These are phyloP conservation scores for Heteromeles arbutifolia DNA, from an alignment of 306 rosid species.

Conservation along the genomic window DNA sequence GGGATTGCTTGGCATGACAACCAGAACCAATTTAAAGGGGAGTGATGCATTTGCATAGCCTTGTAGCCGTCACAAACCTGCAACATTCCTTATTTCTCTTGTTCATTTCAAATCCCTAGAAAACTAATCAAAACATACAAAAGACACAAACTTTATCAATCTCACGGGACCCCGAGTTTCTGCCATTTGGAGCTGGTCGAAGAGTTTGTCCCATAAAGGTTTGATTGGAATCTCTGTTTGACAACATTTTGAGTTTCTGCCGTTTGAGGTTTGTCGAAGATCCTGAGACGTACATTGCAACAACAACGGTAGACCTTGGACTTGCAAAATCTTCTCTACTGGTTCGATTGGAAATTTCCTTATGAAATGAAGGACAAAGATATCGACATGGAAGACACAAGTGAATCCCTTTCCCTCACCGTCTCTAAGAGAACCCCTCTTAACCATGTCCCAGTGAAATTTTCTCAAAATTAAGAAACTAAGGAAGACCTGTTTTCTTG, in stretches of 20 bases:
- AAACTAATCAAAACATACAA: too few species aligned
- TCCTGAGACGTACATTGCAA: too few species aligned
- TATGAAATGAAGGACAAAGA: conserved; percentile 31
- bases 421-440: conserved; percentile 25
- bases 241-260: conserved; percentile 27
- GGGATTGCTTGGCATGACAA: too few species aligned
- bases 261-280: conserved; percentile 19
- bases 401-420: conserved; percentile 16
- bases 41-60: too few species aligned
- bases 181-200: too few species aligned
- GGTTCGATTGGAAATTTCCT: conserved; percentile 39
- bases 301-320: too few species aligned
- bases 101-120: too few species aligned
- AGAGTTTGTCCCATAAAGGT: conserved; percentile 45
- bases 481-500: too few species aligned
- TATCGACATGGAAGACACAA: conserved; percentile 37
- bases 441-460: conserved; percentile 15
- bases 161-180: conserved; percentile 26
- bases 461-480: not conserved
- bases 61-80: too few species aligned
- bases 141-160: conserved; percentile 6
- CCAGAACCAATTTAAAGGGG: too few species aligned
- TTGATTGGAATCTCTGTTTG: conserved; percentile 9
- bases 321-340: not conserved
- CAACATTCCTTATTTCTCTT: too few species aligned